A percentile compares a stretch with the other conserved stretches of the same genome.
These are phyloP conservation scores for Ramaria rubella DNA, from an alignment of 768 basidiomycete species.

Conservation along the genomic window DNA sequence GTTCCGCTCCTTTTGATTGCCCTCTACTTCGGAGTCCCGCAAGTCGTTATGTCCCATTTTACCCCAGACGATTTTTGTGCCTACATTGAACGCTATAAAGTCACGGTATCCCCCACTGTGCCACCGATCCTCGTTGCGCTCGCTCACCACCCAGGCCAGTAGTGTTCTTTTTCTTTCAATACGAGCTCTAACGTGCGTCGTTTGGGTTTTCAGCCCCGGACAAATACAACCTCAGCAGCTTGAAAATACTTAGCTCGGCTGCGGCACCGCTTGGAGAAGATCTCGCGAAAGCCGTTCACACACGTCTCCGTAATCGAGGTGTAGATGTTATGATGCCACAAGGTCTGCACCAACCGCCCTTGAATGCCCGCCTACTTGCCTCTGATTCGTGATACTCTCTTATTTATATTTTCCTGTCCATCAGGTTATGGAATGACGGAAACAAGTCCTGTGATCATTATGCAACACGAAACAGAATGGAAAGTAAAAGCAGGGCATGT, in stretches of 20 bases:
- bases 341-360: background rate
- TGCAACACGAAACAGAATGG: constrained; percentile 40
- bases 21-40: constrained; percentile 40
- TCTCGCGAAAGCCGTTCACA: constrained; percentile 44
- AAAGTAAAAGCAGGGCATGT: constrained; percentile 53
- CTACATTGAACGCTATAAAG: constrained; percentile 60
- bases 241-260: constrained; percentile 59
- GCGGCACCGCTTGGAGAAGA: constrained; percentile 74
- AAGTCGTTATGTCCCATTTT: constrained; percentile 60
- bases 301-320: constrained; percentile 35
- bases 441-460: constrained; percentile 66
- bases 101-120: constrained; percentile 54
- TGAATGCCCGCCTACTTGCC: too few species aligned
- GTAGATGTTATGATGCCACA: constrained; percentile 41
- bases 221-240: constrained; percentile 56
- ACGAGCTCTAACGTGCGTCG: constrained; percentile 1
- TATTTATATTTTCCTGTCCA: background rate
- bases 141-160: constrained; percentile 68
- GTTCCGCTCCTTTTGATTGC: constrained; percentile 58
- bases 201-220: constrained; percentile 33
- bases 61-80: constrained; percentile 67
- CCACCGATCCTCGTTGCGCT: constrained; percentile 80
- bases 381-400: background rate
- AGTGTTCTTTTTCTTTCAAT: constrained; percentile 56
- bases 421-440: constrained; percentile 37